Evolutionary conservation across 768 basidiomycete genomes (phyloP), one percentile per base, ranked within the genome.

Genomic region (Boletus rubescentipes): DNA sequence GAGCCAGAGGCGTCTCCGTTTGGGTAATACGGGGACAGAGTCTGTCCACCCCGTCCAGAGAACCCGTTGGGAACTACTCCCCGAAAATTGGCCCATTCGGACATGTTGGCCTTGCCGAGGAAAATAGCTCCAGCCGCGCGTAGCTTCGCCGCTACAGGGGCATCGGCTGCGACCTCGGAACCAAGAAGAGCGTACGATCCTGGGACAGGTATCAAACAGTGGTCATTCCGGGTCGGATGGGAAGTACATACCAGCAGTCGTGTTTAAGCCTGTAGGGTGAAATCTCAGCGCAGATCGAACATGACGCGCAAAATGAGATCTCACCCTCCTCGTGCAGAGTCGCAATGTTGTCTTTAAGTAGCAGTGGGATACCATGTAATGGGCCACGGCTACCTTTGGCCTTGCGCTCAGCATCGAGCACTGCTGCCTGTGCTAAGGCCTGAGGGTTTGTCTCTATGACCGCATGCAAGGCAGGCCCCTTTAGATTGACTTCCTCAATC

Each of bases 401-500:
- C 52, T 69, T 75, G 38, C 83, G 75, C 56, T 84, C 83, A 1
- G 50, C 47, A 55, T 84, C 84, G 30, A 83, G 69, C 0, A 60
- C 70, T 7, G 76, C 79, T 7, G 86, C 86, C 55, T 80, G 76
- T 12, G 46, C 55, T 18, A 86, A 67, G 8, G 82, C 85, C 9
- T 73, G 75, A 0, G 82, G 81, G 55, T 83, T 88, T 9, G 73
- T 72, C 64, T 87, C 86, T 31, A 87, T 71, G 15, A 87, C 76
- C 5, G 85, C 85, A 6, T 81, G 81, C 21, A 87, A 70, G 36
- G 68, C 71, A 8, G 84, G 77, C 1, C 85, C 84, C 53, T 81
- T 70, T 26, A 79, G 57, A 61, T 87, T 86, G 20, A 87, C 86
- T 59, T 87, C 84, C 12, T 84, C 81, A 30, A 86, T 85, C 2